Conservation (phyloP, 169 alveolate genomes). For the Neospora caninum region DNA sequence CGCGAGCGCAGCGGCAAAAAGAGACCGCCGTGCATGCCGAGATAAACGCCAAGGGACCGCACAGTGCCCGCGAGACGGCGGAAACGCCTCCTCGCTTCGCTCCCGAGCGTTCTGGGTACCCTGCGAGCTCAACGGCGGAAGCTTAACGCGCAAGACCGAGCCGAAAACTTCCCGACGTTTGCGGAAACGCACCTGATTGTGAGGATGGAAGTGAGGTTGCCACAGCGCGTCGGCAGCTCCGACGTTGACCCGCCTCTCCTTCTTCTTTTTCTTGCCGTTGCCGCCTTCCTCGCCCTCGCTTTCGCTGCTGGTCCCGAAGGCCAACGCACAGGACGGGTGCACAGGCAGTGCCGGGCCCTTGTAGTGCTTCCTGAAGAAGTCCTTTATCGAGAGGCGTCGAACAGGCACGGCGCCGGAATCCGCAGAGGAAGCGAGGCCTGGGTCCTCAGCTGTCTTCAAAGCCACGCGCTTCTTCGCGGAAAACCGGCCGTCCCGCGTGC, state of each 20-base stretch:
- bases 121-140: too few relatives aligned
- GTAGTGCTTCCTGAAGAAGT: slow-evolving; percentile 38
- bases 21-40: too few relatives aligned
- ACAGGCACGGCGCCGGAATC: background rate
- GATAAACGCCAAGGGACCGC: too few relatives aligned
- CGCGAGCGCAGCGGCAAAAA: too few relatives aligned
- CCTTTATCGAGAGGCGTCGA: slow-evolving; percentile 19
- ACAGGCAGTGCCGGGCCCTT: slow-evolving; percentile 59
- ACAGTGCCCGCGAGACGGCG: too few relatives aligned
- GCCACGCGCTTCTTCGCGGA: too few relatives aligned
- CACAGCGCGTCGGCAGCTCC: slow-evolving; percentile 76
- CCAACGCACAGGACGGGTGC: slow-evolving; percentile 48
- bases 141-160: too few relatives aligned
- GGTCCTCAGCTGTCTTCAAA: background rate
- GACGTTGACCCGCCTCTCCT: slow-evolving; percentile 67
- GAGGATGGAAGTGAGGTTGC: slow-evolving; percentile 82
- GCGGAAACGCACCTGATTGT: slow-evolving; percentile 64
- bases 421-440: background rate
- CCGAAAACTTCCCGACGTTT: background rate
- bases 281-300: slow-evolving; percentile 54
- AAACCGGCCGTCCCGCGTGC: too few relatives aligned
- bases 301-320: slow-evolving; percentile 67
- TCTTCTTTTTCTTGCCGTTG: slow-evolving; percentile 32
- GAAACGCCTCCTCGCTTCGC: too few relatives aligned
- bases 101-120: too few relatives aligned